phyloP scores from a whole-genome alignment of 495 filamentous ascomycete species.

The Neurospora sp. region DNA sequence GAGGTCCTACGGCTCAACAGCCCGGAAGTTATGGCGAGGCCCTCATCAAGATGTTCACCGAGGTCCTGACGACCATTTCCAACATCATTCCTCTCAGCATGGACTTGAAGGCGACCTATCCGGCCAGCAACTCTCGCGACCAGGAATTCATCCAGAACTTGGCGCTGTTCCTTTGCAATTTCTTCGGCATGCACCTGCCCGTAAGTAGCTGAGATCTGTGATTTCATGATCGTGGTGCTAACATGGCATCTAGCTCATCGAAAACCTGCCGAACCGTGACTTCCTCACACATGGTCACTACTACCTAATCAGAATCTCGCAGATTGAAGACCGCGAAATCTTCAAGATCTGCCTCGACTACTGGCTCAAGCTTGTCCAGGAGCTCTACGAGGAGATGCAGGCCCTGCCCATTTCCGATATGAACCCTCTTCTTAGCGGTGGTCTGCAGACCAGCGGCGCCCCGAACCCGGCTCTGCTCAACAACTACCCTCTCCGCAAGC shows the following conservation, averaged over 20 bases:
- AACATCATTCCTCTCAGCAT: conserved; percentile 82
- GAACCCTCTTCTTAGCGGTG: conserved; percentile 66
- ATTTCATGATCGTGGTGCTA: conserved; percentile 8
- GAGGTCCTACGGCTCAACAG: conserved; percentile 41
- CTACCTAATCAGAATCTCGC: conserved; percentile 94
- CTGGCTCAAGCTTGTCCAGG: conserved; percentile 97
- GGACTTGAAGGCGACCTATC: conserved; percentile 82
- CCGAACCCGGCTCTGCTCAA: conserved; percentile 71
- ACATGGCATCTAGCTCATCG: conserved; percentile 58
- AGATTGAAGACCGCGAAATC: conserved; percentile 96
- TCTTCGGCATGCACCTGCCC: conserved; percentile 83
- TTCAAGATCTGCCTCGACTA: conserved; percentile 99
- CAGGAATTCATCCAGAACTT: conserved; percentile 98
- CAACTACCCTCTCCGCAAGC: conserved; percentile 88
- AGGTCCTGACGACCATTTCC: conserved; percentile 78
- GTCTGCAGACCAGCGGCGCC: conserved; percentile 65
- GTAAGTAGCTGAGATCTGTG: conserved; percentile 44
- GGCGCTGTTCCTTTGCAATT: conserved; percentile 90
- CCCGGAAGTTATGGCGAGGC: conserved; percentile 78
- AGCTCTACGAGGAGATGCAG: conserved; percentile 99
- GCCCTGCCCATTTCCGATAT: conserved; percentile 81
- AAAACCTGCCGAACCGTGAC: conserved; percentile 88
- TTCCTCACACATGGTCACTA: conserved; percentile 93
- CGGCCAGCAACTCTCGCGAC: conserved; percentile 80
- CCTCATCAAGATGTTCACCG: conserved; percentile 93